Percentiles rank a stretch among this genome's conserved stretches.
Conservation (phyloP, 2,329 filamentous ascomycete genomes). For the Xylariaceae sp. region DNA sequence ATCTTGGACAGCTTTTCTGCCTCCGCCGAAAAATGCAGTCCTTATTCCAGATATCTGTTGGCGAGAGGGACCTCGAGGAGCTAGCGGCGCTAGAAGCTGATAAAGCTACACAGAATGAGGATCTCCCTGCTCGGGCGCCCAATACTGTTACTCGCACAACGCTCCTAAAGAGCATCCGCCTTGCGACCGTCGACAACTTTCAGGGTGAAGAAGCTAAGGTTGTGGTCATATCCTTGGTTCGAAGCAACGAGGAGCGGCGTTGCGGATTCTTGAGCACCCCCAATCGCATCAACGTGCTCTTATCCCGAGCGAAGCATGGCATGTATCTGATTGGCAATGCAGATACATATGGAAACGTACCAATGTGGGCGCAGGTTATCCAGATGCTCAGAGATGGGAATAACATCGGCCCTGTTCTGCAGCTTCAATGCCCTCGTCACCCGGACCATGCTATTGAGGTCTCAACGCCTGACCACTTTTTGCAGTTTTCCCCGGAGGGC, state of each 20-base stretch:
- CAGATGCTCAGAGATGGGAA: conserved; percentile 43
- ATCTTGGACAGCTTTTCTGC: conserved; percentile 53
- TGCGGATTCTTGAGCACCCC: conserved; percentile 63
- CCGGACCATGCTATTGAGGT: conserved; percentile 42
- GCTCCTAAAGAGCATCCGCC: conserved; percentile 46
- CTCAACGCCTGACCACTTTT: conserved; percentile 54
- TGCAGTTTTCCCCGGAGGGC: conserved; percentile 54
- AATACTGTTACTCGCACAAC: conserved; percentile 4
- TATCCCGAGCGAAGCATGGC: conserved; percentile 63
- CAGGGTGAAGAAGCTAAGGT: conserved; percentile 73
- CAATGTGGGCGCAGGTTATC: conserved; percentile 62
- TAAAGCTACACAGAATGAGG: conserved; percentile 23
- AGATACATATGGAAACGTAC: conserved; percentile 50
- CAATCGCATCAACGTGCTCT: conserved; percentile 66
- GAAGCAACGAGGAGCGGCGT: conserved; percentile 57
- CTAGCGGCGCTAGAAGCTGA: conserved; percentile 41
- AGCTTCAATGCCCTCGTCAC: conserved; percentile 50
- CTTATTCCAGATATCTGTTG: conserved; percentile 58
- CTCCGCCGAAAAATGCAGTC: conserved; percentile 43
- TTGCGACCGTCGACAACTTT: conserved; percentile 71
- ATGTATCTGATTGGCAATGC: conserved; percentile 69
- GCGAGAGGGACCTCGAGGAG: conserved; percentile 57
- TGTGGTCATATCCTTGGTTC: conserved; percentile 64
- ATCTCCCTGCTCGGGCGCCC: not conserved
- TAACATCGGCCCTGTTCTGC: conserved; percentile 40